phyloP scores from a whole-genome alignment of 2,329 filamentous ascomycete species.

The Bipolaris victoriae region DNA sequence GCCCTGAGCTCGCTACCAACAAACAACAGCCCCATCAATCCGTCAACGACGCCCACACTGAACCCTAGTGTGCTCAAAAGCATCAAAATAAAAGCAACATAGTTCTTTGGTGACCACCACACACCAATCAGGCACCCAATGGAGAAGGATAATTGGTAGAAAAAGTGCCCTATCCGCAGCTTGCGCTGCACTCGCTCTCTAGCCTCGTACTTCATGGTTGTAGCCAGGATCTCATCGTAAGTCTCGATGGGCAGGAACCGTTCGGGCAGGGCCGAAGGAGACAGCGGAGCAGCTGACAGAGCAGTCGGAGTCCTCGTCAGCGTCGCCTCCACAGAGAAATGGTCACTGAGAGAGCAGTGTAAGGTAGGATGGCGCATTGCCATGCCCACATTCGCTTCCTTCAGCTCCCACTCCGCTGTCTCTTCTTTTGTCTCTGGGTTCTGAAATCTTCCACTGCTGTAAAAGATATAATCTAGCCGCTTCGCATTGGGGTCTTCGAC shows the following conservation, averaged over 20 bases:
- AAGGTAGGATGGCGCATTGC: constrained; percentile 79
- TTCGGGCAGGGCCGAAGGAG: constrained; percentile 28
- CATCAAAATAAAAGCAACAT: constrained; percentile 79
- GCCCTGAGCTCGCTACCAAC: constrained; percentile 82
- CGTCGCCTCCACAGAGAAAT: constrained; percentile 88
- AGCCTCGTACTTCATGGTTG: constrained; percentile 69
- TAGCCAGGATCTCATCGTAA: constrained; percentile 75
- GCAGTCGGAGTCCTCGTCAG: constrained; percentile 52
- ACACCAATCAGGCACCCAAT: constrained; percentile 79
- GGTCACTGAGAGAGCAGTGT: constrained; percentile 87
- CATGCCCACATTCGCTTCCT: constrained; percentile 76
- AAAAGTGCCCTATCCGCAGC: constrained; percentile 77
- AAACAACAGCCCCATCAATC: constrained; percentile 85
- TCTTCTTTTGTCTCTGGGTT: constrained; percentile 35
- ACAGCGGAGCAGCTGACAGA: constrained; percentile 16
- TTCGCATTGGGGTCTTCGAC: constrained; percentile 77
- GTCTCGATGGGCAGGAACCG: constrained; percentile 55
- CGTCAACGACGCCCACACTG: constrained; percentile 78
- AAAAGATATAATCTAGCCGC: constrained; percentile 93
- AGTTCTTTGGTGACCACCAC: constrained; percentile 83
- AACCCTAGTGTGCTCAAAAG: constrained; percentile 80
- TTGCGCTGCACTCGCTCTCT: constrained; percentile 76
- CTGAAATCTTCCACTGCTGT: constrained; percentile 49
- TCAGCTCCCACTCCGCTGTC: constrained; percentile 68
- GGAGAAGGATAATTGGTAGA: constrained; percentile 68